Base-by-base conservation (phyloP, 202 grass and related monocot genomes). In the Setaria viridis region DNA sequence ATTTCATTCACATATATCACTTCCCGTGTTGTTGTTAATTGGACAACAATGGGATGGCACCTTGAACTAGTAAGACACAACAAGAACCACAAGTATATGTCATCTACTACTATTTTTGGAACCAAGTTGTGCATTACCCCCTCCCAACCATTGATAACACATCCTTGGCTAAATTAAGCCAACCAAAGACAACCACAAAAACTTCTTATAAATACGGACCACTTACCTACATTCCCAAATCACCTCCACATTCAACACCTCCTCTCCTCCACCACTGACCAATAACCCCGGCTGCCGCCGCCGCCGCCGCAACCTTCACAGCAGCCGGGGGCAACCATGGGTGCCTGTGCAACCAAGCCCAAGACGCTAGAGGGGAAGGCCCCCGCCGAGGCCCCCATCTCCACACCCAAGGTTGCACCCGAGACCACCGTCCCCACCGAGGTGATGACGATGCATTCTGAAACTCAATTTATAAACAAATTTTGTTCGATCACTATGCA, bases 331-430 rank as follows among this genome's bases (percentile, higher is more conserved):
- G 25, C 73, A 79, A 13, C 82, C 88, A 93, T 93, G 91, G 91
- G 91, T 65, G 85, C 82, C 53, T 91, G 91, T 39, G 67, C 82
- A 67, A 83, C 73, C 72, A 90, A 93, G 76, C 73, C 85, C 11
- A 93, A 93, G 78, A 85, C 85, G 2, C 33, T 93, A 50, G 53
- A 88, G 63, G 91, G 91, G 13, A 75, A 87, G 49, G 67, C 37
- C 60, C 78, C 88, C 1, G 50, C 46, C 59, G 81, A 82, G 66
- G 77, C 20, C 63, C n/a, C 65, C 20, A 37, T 85, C 39, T 70
- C 72, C 62, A 75, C 85, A 69, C 82, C 87, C 57, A 85, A 90
- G 88, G 84, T 92, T 92, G 76, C 81, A 9, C 67, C 80, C 3
- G 75, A 87, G 67, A 51, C 78, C 54, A 80, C 82, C 9, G 4